phyloP scores from a whole-genome alignment of 306 rosid species.

The Phaseolus lunatus region DNA sequence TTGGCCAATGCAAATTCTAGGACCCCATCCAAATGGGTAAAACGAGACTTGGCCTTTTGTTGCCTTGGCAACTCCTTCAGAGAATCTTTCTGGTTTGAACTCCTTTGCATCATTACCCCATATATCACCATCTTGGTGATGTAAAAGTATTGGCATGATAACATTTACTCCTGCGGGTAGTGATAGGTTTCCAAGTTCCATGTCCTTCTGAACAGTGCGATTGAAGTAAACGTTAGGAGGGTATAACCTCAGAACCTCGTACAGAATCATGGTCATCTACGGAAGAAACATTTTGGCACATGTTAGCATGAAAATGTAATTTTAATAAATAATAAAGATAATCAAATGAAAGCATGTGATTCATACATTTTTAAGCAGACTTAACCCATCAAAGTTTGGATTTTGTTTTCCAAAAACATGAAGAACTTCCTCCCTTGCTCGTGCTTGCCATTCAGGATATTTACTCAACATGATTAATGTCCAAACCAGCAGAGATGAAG shows the following conservation, averaged over 20 bases:
- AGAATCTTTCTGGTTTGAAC: conserved; percentile 52
- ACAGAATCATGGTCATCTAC: conserved; percentile 61
- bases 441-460: conserved; percentile 5
- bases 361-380: too few relatives aligned
- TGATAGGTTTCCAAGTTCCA: conserved; percentile 33
- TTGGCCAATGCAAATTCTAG: conserved; percentile 36
- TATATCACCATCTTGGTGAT: conserved; percentile 41
- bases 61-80: conserved; percentile 50
- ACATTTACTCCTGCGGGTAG: conserved; percentile 7
- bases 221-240: background rate
- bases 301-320: background rate
- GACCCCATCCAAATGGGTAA: conserved; percentile 38
- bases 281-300: background rate
- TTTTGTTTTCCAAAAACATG: conserved; percentile 1
- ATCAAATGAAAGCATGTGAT: too few relatives aligned
- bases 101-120: conserved; percentile 53
- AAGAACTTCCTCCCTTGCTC: background rate
- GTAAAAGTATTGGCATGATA: conserved; percentile 20
- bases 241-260: conserved; percentile 66
- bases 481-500: background rate
- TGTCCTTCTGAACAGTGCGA: conserved; percentile 16
- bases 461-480: background rate
- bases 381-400: too few relatives aligned
- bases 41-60: conserved; percentile 11
- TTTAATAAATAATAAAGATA: background rate